phyloP scores from a whole-genome alignment of 768 basidiomycete genomes.

The Auricularia sp. region DNA sequence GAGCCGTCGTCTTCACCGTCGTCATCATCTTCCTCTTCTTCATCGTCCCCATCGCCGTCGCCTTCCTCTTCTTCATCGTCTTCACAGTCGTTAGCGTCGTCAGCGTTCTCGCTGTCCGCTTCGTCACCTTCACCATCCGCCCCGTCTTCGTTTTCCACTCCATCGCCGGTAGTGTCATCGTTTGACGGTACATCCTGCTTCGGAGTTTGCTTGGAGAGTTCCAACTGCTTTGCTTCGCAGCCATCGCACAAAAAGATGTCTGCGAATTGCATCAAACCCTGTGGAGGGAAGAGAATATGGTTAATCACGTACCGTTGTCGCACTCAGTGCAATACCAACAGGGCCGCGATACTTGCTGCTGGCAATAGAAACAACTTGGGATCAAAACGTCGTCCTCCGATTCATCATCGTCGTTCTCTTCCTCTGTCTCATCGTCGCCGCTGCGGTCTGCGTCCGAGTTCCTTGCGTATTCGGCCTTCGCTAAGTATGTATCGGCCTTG shows the following conservation, averaged over 20 bases:
- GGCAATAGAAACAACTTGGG: conserved; percentile 39
- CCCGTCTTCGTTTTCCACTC: background rate
- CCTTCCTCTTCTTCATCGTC: background rate
- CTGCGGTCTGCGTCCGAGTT: conserved; percentile 18
- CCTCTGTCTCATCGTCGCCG: conserved; percentile 34
- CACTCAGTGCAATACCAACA: conserved; percentile 2
- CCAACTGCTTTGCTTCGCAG: background rate
- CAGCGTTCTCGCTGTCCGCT: background rate
- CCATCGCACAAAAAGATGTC: background rate
- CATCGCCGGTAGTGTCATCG: background rate
- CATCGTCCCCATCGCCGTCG: background rate
- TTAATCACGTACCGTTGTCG: background rate
- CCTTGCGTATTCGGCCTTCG: background rate
- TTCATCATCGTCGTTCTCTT: too few relatives aligned
- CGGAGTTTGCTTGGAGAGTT: background rate
- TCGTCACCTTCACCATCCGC: background rate
- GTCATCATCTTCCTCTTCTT: background rate
- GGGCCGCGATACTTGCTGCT: background rate
- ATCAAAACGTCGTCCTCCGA: conserved; percentile 81
- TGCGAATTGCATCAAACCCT: background rate
- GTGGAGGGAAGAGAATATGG: background rate
- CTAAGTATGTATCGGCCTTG: background rate
- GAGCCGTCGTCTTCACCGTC: background rate
- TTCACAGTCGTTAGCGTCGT: background rate
- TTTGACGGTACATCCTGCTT: background rate